phyloP scores from a whole-genome alignment of 768 basidiomycete genomes.

The Xanthoconium purpureum region DNA sequence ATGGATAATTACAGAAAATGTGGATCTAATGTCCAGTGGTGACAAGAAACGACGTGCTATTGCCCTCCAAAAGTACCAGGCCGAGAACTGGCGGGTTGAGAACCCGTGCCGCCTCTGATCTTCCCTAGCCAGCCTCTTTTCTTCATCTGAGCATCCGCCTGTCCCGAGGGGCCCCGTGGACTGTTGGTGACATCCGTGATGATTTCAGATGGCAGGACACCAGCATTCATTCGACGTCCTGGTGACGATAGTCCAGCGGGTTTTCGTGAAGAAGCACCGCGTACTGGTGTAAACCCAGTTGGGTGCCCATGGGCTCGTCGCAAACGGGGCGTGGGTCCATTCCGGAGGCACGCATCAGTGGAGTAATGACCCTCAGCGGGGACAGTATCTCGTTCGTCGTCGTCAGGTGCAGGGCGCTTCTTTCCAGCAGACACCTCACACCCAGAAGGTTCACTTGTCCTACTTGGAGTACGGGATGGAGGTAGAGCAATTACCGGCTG shows the following conservation, averaged over 20 bases:
- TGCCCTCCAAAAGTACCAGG: conserved; percentile 24
- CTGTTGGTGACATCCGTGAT: conserved; percentile 69
- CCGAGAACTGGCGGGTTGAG: conserved; percentile 20
- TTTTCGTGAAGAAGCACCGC: conserved; percentile 44
- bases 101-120: conserved; percentile 46
- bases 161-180: conserved; percentile 38
- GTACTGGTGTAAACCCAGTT: conserved; percentile 71
- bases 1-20: conserved; percentile 18
- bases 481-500: conserved; percentile 15
- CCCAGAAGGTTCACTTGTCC: conserved; percentile 28
- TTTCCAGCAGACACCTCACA: conserved; percentile 48
- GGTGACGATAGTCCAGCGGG: conserved; percentile 42
- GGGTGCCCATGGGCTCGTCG: conserved; percentile 57
- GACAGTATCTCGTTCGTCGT: conserved; percentile 60
- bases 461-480: conserved; percentile 49
- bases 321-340: conserved; percentile 55
- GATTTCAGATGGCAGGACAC: conserved; percentile 33
- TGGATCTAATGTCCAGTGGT: conserved; percentile 8
- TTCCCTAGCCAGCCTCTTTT: conserved; percentile 72
- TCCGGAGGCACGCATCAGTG: conserved; percentile 34
- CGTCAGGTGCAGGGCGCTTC: conserved; percentile 75
- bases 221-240: conserved; percentile 41
- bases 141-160: conserved; percentile 32
- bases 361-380: conserved; percentile 65
- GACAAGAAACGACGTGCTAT: conserved; percentile 17